Evolutionary conservation across 768 basidiomycete species (phyloP).

Genomic region (Clathrus columnatus): DNA sequence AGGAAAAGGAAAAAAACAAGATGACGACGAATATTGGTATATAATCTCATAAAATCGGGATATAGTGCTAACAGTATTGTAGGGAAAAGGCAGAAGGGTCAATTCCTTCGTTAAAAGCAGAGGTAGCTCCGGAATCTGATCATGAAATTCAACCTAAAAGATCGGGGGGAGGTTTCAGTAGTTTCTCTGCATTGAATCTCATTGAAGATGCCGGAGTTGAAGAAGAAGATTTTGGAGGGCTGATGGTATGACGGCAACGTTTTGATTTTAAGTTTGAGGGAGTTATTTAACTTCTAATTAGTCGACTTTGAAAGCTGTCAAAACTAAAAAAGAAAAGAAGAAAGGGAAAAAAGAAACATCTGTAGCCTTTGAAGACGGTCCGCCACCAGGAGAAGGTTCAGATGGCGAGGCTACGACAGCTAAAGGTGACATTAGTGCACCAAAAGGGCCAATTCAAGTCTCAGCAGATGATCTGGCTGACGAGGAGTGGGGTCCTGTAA

Average conservation of each 20-base stretch:
- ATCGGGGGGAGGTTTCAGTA: slow-evolving; percentile 35
- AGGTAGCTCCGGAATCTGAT: slow-evolving; percentile 28
- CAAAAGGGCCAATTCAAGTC: slow-evolving; percentile 39
- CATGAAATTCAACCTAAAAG: slow-evolving; percentile 31
- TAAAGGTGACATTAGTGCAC: slow-evolving; percentile 21
- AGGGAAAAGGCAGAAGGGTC: slow-evolving; percentile 63
- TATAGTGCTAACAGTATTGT: slow-evolving; percentile 13
- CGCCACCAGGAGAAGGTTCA: slow-evolving; percentile 21
- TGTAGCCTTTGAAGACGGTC: slow-evolving; percentile 19
- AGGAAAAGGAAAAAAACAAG: slow-evolving; percentile 77
- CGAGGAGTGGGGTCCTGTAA: slow-evolving; percentile 58
- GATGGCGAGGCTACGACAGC: slow-evolving; percentile 25
- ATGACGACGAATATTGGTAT: slow-evolving; percentile 81
- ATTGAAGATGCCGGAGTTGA: slow-evolving; percentile 35
- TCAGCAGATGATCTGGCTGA: slow-evolving; percentile 69
- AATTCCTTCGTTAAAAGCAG: slow-evolving; percentile 33
- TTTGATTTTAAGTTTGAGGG: neutral
- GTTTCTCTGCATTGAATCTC: slow-evolving; percentile 42
- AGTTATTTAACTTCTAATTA: slow-evolving; percentile 19
- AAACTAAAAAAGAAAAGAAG: slow-evolving; percentile 44
- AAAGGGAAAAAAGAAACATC: slow-evolving; percentile 29
- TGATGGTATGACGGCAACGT: slow-evolving; percentile 47
- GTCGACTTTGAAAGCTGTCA: slow-evolving; percentile 56
- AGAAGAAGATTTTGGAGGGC: slow-evolving; percentile 61
- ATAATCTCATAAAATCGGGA: slow-evolving; percentile 15